Evolutionary conservation across 169 alveolate species (phyloP).

Genomic region (Cardiosporidium cionae): DNA sequence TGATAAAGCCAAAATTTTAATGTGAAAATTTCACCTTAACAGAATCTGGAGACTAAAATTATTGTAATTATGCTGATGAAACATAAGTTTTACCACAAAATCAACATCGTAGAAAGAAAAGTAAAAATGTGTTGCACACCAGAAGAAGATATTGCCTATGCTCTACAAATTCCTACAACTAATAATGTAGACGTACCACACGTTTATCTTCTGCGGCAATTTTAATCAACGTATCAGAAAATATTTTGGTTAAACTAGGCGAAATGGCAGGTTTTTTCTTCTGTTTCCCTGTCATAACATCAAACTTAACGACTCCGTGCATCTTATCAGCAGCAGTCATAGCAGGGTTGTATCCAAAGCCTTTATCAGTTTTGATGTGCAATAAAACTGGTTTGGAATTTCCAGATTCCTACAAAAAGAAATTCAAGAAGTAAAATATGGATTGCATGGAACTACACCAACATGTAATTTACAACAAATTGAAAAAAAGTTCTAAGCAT

Average conservation of each 20-base stretch:
- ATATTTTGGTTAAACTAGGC: constrained; percentile 38
- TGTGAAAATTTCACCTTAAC: no score
- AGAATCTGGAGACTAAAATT: no score
- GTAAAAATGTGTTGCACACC: no score
- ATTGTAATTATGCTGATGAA: no score
- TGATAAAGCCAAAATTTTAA: no score
- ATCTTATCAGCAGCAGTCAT: constrained; percentile 51
- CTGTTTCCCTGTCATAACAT: constrained; percentile 9
- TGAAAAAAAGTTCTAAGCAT: no score
- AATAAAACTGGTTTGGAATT: constrained; percentile 47
- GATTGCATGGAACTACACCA: no score
- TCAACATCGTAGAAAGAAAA: no score
- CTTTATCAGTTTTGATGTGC: constrained; percentile 63
- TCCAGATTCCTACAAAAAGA: background rate
- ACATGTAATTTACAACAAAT: no score
- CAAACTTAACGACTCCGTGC: constrained; percentile 44
- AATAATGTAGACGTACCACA: constrained; percentile 24
- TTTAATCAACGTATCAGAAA: constrained; percentile 44
- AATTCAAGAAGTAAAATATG: background rate
- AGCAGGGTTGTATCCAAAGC: constrained; percentile 56
- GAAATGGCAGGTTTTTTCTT: background rate
- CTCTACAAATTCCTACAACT: no score
- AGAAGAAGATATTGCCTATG: no score
- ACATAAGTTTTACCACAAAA: no score
- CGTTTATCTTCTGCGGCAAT: constrained; percentile 45